Base-by-base conservation (phyloP, 1,284 basidiomycete species). In the Gymnopus androsaceus region DNA sequence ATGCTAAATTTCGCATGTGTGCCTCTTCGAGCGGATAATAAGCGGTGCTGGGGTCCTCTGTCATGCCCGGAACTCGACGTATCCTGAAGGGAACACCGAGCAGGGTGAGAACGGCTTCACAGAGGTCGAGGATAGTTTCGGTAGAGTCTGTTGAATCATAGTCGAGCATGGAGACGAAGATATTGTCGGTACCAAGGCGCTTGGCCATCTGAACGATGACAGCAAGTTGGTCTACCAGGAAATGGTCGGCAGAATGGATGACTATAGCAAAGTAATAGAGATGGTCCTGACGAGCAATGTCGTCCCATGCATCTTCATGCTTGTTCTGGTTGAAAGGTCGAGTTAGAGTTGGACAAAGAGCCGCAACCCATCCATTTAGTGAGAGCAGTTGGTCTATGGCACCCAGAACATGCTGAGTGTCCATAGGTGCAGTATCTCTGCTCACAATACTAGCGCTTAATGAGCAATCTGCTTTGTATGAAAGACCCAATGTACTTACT, bases 341-440 rank as follows among this genome's bases (percentile, higher is more conserved):
- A 3, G 84, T 84, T 42, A 98, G 82, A 3, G 91, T 94, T 7
- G 94, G 92, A 71, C 94, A 98, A 34, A 92, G 85, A 8, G 92
- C 93, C n/a, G 94, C 92, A n/a, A 95, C 95, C 95, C 95, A 98
- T n/a, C 95, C 95, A 67, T 97, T 96, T 57, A 97, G 83, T 19
- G 90, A 88, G 21, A 97, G 79, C 1, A 98, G 79, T 62, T 94
- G 92, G 70, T 97, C 95, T 51, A 98, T 91, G 5, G 94, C 87
- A 45, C 80, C 84, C 52, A 92, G 78, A 46, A 97, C 90, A 56
- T 88, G 87, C 69, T 97, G 94, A 17, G 90, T 85, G 70, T 97
- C 95, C 71, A 88, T 85, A 60, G 93, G 88, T 0, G 89, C 80
- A 0, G 94, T 95, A 57, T 94, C 92, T 63, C 81, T 82, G 61